Evolutionary conservation across 441 rosid genomes (phyloP), one percentile per base, ranked within the genome.

Genomic region (Brassica balearica): DNA sequence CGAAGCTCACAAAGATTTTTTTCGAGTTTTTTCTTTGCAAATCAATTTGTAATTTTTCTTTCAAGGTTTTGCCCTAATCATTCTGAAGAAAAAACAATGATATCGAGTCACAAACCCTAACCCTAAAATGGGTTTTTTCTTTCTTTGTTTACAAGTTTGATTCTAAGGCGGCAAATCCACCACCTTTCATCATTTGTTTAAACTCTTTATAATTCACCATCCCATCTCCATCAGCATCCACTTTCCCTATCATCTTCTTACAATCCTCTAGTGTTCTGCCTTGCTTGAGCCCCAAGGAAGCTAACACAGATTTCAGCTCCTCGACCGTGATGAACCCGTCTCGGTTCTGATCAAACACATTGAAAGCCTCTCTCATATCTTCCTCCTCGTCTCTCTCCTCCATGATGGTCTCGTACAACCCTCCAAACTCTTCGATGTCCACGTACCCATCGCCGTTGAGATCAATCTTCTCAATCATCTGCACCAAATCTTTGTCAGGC

Each of bases 131-230:
- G 64, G 68, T 38, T 12, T 0, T 11, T 9, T 8, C 0, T 29
- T 23, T 34, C 29, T 65, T 62, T 6, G 1, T 29, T 59, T 65
- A 65, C 82, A 61, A 86, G 74, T 65, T 65, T 36, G 90, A 88
- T 62, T 78, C 89, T 73, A 94, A 76, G 17, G 97, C 97, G n/a
- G 97, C 97, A 74, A 95, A 91, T 2, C 97, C 98, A 36, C 97
- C 99, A 34, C 91, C 97, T 86, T 90, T 95, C 98, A 93, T 95
- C 99, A 95, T 95, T 76, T 91, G 96, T 75, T 89, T 90, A 73
- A 95, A 95, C 87, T 95, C 99, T 19, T 81, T 87, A 79, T 78
- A 95, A 73, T 91, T 82, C 8, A 95, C 92, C 96, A 84, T 93
- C 5, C 97, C 99, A 81, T 92, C 97, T 51, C 97, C 97, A 68